Percentiles rank a stretch among this genome's conserved stretches.
Conservation (phyloP, 139 green algal genomes). For the Axilococcus clingmanii region DNA sequence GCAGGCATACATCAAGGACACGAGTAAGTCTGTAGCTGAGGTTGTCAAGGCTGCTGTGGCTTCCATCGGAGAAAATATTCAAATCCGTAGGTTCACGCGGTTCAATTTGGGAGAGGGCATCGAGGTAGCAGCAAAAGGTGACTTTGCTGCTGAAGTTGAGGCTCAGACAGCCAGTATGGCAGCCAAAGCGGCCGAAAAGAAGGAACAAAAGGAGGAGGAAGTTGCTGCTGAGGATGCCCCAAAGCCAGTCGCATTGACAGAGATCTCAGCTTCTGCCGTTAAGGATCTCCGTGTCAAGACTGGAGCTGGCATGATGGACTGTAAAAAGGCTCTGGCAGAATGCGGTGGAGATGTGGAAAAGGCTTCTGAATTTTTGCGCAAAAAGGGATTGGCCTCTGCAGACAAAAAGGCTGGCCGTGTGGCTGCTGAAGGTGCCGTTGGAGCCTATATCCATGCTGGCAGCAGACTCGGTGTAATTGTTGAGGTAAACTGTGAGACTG, state of each 20-base stretch:
- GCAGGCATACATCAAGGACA: conserved; percentile 84
- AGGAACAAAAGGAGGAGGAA: conserved; percentile 34
- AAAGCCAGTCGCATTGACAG: conserved; percentile 5
- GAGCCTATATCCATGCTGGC: conserved; percentile 93
- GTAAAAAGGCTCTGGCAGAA: conserved; percentile 88
- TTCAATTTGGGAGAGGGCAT: conserved; percentile 84
- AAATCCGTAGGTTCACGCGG: conserved; percentile 70
- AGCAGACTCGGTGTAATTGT: conserved; percentile 65
- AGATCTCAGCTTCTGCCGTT: conserved; percentile 54
- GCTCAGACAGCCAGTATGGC: conserved; percentile 65
- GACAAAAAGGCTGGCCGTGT: conserved; percentile 92
- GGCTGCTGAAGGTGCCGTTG: conserved; percentile 71
- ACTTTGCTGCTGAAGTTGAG: conserved; percentile 85
- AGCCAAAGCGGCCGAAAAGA: conserved; percentile 44
- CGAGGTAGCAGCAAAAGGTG: conserved; percentile 59
- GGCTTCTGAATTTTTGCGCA: conserved; percentile 64
- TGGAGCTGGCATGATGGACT: conserved; percentile 97
- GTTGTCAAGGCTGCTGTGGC: conserved; percentile 84
- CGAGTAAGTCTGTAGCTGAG: conserved; percentile 69
- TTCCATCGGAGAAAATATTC: conserved; percentile 83
- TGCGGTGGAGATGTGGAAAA: conserved; percentile 68
- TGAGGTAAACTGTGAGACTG: conserved; percentile 96
- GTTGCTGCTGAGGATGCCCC: conserved; percentile 3
- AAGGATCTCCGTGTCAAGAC: conserved; percentile 81
- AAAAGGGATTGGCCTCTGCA: conserved; percentile 85